A percentile compares a stretch with the other conserved stretches of the same genome.
phyloP scores from a whole-genome alignment of 140 eudicot genomes.

The Anethum foeniculum region DNA sequence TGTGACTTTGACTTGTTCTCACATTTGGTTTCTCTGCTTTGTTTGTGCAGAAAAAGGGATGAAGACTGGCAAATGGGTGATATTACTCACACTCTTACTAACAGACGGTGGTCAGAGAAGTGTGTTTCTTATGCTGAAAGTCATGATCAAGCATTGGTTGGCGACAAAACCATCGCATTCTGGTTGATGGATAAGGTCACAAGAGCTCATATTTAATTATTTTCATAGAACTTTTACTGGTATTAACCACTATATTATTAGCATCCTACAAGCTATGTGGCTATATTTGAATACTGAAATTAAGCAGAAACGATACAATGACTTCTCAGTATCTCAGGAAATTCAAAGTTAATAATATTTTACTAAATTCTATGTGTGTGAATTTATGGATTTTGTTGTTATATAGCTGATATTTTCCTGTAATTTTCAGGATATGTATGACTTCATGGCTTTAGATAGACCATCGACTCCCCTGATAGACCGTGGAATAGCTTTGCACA shows the following conservation, averaged over 20 bases:
- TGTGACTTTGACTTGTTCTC: background rate
- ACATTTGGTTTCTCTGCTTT: background rate
- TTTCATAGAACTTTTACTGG: background rate
- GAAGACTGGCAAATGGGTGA: conserved; percentile 99
- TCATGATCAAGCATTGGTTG: conserved; percentile 98
- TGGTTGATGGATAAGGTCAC: conserved; percentile 99
- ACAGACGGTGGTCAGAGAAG: conserved; percentile 95
- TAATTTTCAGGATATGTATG: conserved; percentile 91
- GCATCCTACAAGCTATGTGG: background rate
- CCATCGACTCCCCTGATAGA: conserved; percentile 87
- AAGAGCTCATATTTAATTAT: background rate
- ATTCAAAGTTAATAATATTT: background rate
- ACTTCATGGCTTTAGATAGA: conserved; percentile 95
- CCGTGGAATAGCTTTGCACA: conserved; percentile 97
- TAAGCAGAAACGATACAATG: background rate
- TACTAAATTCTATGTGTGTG: background rate
- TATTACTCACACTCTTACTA: conserved; percentile 73
- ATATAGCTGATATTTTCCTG: conserved; percentile 6
- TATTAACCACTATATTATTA: background rate
- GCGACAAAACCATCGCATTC: conserved; percentile 98
- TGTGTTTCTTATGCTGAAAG: conserved; percentile 96
- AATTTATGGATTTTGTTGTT: background rate
- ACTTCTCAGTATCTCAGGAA: background rate
- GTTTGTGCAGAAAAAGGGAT: conserved; percentile 62
- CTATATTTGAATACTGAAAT: background rate